Conservation (phyloP, 2,329 filamentous ascomycete species). For the Penicillium thymicola region DNA sequence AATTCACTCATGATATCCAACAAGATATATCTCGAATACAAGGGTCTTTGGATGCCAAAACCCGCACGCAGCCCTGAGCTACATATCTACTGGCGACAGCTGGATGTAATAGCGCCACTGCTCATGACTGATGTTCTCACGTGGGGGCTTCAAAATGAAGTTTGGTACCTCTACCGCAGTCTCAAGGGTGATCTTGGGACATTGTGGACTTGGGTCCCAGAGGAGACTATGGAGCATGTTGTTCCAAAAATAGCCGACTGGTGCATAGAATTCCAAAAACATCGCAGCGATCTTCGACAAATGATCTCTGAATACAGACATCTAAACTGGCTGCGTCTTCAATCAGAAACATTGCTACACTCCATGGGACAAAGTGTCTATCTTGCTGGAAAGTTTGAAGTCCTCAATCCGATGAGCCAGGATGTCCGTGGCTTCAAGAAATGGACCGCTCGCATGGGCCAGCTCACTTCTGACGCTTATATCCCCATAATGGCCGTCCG, state of each 20-base stretch:
- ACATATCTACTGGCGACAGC: slow-evolving; percentile 27
- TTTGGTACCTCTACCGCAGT: slow-evolving; percentile 8
- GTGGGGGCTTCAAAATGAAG: slow-evolving; percentile 9
- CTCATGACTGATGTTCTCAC: neutral
- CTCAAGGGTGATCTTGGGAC: slow-evolving; percentile 4
- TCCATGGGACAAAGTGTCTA: slow-evolving; percentile 13
- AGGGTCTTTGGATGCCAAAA: slow-evolving; percentile 4
- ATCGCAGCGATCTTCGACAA: slow-evolving; percentile 7
- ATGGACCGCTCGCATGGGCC: slow-evolving; percentile 13
- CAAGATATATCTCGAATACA: slow-evolving; percentile 2
- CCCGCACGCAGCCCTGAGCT: slow-evolving; percentile 1
- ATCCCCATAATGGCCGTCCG: neutral
- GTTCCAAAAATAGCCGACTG: neutral
- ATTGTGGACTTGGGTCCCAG: slow-evolving; percentile 4
- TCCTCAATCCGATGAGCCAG: slow-evolving; percentile 23
- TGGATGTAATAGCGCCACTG: slow-evolving; percentile 26
- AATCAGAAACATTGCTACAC: slow-evolving; percentile 19
- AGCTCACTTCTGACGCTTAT: neutral
- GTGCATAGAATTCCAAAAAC: neutral
- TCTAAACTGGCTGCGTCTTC: slow-evolving; percentile 26
- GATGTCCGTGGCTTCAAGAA: slow-evolving; percentile 12
- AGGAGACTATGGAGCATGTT: neutral
- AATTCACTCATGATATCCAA: neutral
- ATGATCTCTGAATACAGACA: slow-evolving; percentile 7
- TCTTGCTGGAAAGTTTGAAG: slow-evolving; percentile 16